Evolutionary conservation across 2,329 filamentous ascomycete genomes (phyloP).

Genomic region (Hymenoscyphus salicellus): DNA sequence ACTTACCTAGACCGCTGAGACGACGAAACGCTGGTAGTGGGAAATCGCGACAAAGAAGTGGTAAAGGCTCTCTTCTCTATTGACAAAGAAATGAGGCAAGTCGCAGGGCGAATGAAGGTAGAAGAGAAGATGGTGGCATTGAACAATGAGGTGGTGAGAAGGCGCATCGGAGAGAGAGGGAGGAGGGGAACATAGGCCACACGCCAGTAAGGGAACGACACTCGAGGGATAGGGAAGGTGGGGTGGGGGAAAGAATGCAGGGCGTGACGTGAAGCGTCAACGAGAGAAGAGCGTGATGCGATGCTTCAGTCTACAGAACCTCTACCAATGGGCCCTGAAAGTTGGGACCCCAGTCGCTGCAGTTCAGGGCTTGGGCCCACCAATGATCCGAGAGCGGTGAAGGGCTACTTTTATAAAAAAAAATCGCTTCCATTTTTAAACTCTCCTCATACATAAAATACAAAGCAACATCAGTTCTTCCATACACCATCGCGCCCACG

Average conservation of each 20-base stretch:
- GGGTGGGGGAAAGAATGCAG: neutral
- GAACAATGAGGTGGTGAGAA: constrained; percentile 26
- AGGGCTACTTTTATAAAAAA: neutral
- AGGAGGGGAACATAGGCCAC: constrained; percentile 3
- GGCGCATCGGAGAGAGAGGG: constrained; percentile 32
- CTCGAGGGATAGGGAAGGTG: constrained; percentile 8
- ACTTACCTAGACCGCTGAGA: neutral
- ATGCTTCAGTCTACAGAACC: neutral
- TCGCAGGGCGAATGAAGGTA: constrained; percentile 26
- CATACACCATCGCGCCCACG: constrained; percentile 30
- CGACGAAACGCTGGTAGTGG: neutral
- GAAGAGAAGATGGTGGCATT: constrained; percentile 29
- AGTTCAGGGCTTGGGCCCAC: neutral
- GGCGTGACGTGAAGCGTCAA: neutral
- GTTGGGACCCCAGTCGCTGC: neutral
- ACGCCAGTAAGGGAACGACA: constrained; percentile 2
- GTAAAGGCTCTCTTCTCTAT: constrained; percentile 28
- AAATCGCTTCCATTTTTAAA: neutral
- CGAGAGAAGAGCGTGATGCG: neutral
- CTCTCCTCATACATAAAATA: constrained; percentile 11
- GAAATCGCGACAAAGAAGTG: constrained; percentile 12
- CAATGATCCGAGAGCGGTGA: neutral
- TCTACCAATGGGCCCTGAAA: neutral
- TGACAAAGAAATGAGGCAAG: constrained; percentile 22
- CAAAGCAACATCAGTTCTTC: constrained; percentile 34